Evolutionary conservation across 75 land plant species (phyloP).

Genomic region (Azolla pinnata): DNA sequence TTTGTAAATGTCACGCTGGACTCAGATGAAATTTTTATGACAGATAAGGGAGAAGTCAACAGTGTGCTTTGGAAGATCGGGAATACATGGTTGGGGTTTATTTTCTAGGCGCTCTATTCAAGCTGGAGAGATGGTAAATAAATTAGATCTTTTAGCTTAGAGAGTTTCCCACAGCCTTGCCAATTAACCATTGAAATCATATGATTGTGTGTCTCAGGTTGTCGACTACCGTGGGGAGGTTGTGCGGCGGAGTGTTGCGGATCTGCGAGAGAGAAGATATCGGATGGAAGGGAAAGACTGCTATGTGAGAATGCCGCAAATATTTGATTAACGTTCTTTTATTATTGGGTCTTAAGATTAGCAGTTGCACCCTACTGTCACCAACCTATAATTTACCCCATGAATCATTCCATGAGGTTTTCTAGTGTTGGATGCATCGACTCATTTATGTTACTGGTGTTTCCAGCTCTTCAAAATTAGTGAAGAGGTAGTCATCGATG

Average conservation of each 20-base stretch:
- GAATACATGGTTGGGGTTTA: constrained; percentile 86
- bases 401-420: too few species aligned
- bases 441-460: not conserved
- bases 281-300: constrained; percentile 78
- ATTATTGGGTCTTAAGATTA: too few species aligned
- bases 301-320: constrained; percentile 47
- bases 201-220: constrained; percentile 20
- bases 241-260: constrained; percentile 87
- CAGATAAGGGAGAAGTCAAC: constrained; percentile 51
- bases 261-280: constrained; percentile 73
- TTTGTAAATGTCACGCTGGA: too few species aligned
- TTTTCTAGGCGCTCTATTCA: constrained; percentile 70
- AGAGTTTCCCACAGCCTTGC: too few species aligned
- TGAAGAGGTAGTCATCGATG: constrained; percentile 93
- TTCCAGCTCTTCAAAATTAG: constrained; percentile 82
- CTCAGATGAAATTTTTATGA: too few species aligned
- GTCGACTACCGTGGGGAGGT: constrained; percentile 86
- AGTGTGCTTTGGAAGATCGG: constrained; percentile 80
- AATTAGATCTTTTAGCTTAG: not conserved
- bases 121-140: constrained; percentile 80
- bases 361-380: too few species aligned
- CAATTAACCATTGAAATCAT: not conserved
- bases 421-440: not conserved
- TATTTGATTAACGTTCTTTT: not conserved
- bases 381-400: too few species aligned